phyloP scores from a whole-genome alignment of 495 filamentous ascomycete species.

The Lasiosphaeria hispida region DNA sequence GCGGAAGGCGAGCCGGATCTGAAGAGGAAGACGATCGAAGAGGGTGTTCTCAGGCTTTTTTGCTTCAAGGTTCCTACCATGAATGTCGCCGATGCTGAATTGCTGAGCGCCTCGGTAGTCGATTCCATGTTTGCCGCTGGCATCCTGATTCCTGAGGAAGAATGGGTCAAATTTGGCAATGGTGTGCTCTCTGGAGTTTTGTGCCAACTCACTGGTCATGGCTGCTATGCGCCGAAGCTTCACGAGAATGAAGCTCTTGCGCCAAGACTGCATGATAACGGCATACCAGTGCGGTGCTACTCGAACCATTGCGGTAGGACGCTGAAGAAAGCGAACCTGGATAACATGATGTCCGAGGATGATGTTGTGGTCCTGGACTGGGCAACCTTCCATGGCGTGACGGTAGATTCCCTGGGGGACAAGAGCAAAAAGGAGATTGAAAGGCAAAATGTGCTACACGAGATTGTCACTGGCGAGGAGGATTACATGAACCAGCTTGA shows the following conservation, averaged over 20 bases:
- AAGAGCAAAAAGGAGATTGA: constrained; percentile 83
- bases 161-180: constrained; percentile 91
- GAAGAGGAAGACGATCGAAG: constrained; percentile 74
- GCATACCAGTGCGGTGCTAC: constrained; percentile 76
- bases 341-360: constrained; percentile 63
- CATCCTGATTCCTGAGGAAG: constrained; percentile 82
- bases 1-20: constrained; percentile 82
- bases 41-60: constrained; percentile 86
- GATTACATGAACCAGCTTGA: constrained; percentile 83
- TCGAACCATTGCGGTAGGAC: constrained; percentile 92
- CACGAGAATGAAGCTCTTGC: constrained; percentile 63
- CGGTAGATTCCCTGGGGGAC: constrained; percentile 66
- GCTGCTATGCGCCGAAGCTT: constrained; percentile 83
- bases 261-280: constrained; percentile 36
- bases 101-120: constrained; percentile 75
- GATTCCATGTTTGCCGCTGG: constrained; percentile 75
- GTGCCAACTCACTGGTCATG: constrained; percentile 88
- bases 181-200: constrained; percentile 80
- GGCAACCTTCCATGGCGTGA: constrained; percentile 86
- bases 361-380: constrained; percentile 75
- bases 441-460: constrained; percentile 90
- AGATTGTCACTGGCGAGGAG: constrained; percentile 93
- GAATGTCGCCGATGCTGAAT: constrained; percentile 97
- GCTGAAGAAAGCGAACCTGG: constrained; percentile 87
- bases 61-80: constrained; percentile 97